Conservation (phyloP, 495 filamentous ascomycete species). For the Talaromyces wortmannii region DNA sequence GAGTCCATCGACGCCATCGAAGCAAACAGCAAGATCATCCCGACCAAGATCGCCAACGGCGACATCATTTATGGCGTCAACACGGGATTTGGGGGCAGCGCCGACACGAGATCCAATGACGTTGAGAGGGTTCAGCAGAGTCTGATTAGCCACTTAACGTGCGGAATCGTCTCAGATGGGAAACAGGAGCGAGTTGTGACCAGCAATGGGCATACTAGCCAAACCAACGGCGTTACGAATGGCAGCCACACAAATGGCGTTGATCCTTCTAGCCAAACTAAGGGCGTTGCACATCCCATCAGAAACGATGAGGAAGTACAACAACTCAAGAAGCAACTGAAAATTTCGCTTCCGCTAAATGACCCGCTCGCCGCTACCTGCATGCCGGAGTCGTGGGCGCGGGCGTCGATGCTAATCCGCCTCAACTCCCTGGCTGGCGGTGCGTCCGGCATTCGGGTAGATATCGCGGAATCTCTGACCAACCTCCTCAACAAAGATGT, state of each 20-base stretch:
- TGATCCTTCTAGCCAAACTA: too few relatives aligned
- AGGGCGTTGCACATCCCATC: too few relatives aligned
- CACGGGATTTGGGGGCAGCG: slow-evolving; percentile 58
- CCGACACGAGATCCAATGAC: slow-evolving; percentile 37
- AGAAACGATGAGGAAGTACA: too few relatives aligned
- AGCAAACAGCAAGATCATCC: slow-evolving; percentile 1
- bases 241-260: too few relatives aligned
- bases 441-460: slow-evolving; percentile 46
- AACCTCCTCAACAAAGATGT: slow-evolving; percentile 38
- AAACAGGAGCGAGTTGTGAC: too few relatives aligned
- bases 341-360: too few relatives aligned
- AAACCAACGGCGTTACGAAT: too few relatives aligned
- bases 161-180: slow-evolving; percentile 12
- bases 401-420: slow-evolving; percentile 47
- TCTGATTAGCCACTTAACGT: slow-evolving; percentile 43
- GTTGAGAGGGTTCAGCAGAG: slow-evolving; percentile 40
- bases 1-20: too few relatives aligned
- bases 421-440: slow-evolving; percentile 34
- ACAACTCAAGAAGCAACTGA: too few relatives aligned
- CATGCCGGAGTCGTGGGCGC: slow-evolving; percentile 41
- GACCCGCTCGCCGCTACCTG: neutral
- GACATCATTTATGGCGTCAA: slow-evolving; percentile 35
- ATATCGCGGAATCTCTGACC: slow-evolving; percentile 38
- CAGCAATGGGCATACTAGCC: too few relatives aligned
- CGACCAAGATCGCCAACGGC: slow-evolving; percentile 38